Base-by-base conservation (phyloP, 371 early-diverging fungal genomes). In the Mortierella sp. region DNA sequence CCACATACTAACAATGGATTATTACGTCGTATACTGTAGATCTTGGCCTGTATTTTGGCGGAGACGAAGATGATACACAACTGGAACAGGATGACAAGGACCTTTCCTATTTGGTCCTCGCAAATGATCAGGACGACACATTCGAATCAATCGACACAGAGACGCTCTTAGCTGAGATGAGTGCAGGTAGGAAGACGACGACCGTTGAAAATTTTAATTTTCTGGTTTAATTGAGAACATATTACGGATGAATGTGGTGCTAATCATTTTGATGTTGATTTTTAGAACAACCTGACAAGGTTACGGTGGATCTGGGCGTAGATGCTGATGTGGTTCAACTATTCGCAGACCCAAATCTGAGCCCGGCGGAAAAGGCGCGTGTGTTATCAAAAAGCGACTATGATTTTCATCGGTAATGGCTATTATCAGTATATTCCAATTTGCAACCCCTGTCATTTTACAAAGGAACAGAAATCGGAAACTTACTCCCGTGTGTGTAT, bases 241-340 rank as follows among this genome's bases (percentile, higher is more conserved):
- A 14, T 9, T 45, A 5, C 12, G 45, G 24, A 59, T 52, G 24
- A 52, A n/a, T n/a, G 10, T 52, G 52, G 24, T 52, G 10, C 24
- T 9, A 45, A 45, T 12, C 45, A 45, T 45, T 16, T 54, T 54
- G 11, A n/a, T 22, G 24, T 22, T 54, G 22, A 22, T 22, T 32
- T 28, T 59, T 62, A 62, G 62, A 62, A 37, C 62, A 35, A 32
- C 16, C 0, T 22, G n/a, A 37, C 58, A 81, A 73, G 65, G 10
- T 57, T 70, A 16, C 51, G 74, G 30, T 75, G 55, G 76, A 73
- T 37, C 66, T 81, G 12, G 68, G 72, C 30, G 81, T 72, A 35
- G 76, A 72, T n/a, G 72, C 81, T n/a, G 76, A 81, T 62, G 75
- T 81, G 22, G 76, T 72, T 8, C 75, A 75, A 37, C 66, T 81